A percentile compares a stretch with the other conserved stretches of the same genome.
phyloP scores from a whole-genome alignment of 257 asterid species.

The Sherardia arvensis region DNA sequence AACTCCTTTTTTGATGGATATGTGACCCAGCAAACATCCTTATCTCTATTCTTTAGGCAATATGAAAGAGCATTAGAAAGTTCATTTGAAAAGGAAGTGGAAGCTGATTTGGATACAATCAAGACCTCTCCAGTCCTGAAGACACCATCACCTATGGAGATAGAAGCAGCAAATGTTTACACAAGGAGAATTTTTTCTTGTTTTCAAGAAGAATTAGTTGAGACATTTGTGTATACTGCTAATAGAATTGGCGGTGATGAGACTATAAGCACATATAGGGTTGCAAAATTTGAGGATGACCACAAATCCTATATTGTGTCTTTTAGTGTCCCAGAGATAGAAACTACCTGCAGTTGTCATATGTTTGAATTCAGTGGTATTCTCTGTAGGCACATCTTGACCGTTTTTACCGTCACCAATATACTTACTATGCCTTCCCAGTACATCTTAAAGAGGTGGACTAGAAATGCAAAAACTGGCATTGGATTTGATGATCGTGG shows the following conservation, averaged over 20 bases:
- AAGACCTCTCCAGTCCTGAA: conserved; percentile 61
- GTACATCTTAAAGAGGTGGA: conserved; percentile 88
- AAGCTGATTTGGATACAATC: conserved; percentile 71
- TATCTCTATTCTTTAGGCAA: conserved; percentile 86
- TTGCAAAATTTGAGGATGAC: conserved; percentile 85
- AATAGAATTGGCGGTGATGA: conserved; percentile 72
- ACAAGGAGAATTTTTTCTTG: conserved; percentile 65
- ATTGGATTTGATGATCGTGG: conserved; percentile 40
- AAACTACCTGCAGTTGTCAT: conserved; percentile 76
- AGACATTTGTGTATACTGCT: conserved; percentile 91
- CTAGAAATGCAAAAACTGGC: conserved; percentile 61
- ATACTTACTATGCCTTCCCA: conserved; percentile 75
- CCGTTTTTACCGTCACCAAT: conserved; percentile 94
- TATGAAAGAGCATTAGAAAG: conserved; percentile 81
- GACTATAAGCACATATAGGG: conserved; percentile 58
- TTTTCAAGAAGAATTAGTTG: conserved; percentile 89
- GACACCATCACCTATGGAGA: conserved; percentile 97
- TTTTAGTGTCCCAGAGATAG: conserved; percentile 52
- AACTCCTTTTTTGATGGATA: conserved; percentile 78
- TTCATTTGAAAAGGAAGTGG: conserved; percentile 68
- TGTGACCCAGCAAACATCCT: conserved; percentile 71
- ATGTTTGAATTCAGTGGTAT: conserved; percentile 86
- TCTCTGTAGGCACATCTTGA: conserved; percentile 80
- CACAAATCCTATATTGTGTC: conserved; percentile 57
- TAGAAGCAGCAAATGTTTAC: conserved; percentile 69